Evolutionary conservation across 2,329 filamentous ascomycete species (phyloP).

Genomic region (Sporothrix phasma): DNA sequence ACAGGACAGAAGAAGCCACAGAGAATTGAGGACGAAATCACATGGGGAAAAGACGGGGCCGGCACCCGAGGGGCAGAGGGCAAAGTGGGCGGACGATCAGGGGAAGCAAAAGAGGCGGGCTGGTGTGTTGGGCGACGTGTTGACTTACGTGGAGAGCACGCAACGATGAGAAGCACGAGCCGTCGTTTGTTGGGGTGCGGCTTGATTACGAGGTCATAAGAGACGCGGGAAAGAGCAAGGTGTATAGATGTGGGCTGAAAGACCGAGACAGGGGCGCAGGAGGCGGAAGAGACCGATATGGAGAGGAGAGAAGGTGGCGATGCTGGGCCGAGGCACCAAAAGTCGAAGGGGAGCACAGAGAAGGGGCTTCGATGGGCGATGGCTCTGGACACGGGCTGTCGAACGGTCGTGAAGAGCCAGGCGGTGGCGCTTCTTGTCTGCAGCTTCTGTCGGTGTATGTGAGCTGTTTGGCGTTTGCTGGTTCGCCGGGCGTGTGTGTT

Average conservation of each 20-base stretch:
- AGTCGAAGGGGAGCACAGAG: background rate
- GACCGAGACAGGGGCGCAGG: slow-evolving; percentile 2
- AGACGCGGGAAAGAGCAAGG: slow-evolving; percentile 7
- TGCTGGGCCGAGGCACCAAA: background rate
- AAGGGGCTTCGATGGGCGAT: background rate
- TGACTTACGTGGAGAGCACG: slow-evolving; percentile 7
- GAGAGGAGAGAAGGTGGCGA: background rate
- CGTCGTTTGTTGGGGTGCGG: background rate
- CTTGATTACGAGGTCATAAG: slow-evolving; percentile 11
- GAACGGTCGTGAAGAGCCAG: background rate
- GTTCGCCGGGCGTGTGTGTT: background rate
- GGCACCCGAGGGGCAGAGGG: no score
- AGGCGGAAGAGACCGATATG: background rate
- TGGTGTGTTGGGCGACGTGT: background rate
- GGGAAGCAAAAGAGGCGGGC: background rate
- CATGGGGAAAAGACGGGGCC: no score
- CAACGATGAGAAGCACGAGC: background rate
- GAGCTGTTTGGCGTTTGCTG: background rate
- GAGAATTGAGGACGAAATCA: no score
- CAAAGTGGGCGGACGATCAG: background rate
- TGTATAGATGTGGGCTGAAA: slow-evolving; percentile 1
- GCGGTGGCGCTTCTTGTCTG: background rate
- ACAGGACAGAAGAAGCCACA: no score
- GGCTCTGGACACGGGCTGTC: background rate
- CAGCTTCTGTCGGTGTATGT: background rate